These are phyloP conservation scores for Podila horticola DNA, from an alignment of 192 early-diverging fungal species.

Conservation along the genomic window DNA sequence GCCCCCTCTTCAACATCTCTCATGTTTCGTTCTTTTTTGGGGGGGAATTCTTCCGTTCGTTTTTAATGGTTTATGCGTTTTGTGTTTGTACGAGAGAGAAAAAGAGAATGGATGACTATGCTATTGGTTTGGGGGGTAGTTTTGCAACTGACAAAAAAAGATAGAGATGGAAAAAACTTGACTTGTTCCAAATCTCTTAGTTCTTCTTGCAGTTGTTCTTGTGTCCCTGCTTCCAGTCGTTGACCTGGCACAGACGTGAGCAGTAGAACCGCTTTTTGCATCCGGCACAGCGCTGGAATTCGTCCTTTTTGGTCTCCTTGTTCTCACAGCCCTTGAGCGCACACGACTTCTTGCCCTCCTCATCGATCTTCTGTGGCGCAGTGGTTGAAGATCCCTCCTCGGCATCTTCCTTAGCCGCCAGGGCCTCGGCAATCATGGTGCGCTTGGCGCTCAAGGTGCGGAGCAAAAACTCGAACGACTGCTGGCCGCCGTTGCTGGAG, in stretches of 20 bases:
- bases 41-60: background rate
- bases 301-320: slow-evolving; percentile 51
- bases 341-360: slow-evolving; percentile 39
- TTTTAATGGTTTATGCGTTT: background rate
- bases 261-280: slow-evolving; percentile 62
- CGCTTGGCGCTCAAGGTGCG: slow-evolving; percentile 54
- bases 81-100: background rate
- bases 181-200: background rate
- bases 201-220: slow-evolving; percentile 47
- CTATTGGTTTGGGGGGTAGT: background rate
- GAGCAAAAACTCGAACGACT: slow-evolving; percentile 56
- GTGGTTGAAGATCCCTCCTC: slow-evolving; percentile 40
- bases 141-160: no score
- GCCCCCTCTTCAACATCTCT: background rate
- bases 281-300: slow-evolving; percentile 58
- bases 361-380: slow-evolving; percentile 28
- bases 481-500: slow-evolving; percentile 51
- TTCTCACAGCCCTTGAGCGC: slow-evolving; percentile 54
- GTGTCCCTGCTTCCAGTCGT: slow-evolving; percentile 63
- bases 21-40: background rate
- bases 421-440: slow-evolving; percentile 44
- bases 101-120: background rate
- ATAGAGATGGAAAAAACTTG: background rate
- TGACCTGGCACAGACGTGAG: slow-evolving; percentile 62
- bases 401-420: slow-evolving; percentile 44